Evolutionary conservation across 139 green algal genomes (phyloP).

Genomic region (Coccomyxa sp.): DNA sequence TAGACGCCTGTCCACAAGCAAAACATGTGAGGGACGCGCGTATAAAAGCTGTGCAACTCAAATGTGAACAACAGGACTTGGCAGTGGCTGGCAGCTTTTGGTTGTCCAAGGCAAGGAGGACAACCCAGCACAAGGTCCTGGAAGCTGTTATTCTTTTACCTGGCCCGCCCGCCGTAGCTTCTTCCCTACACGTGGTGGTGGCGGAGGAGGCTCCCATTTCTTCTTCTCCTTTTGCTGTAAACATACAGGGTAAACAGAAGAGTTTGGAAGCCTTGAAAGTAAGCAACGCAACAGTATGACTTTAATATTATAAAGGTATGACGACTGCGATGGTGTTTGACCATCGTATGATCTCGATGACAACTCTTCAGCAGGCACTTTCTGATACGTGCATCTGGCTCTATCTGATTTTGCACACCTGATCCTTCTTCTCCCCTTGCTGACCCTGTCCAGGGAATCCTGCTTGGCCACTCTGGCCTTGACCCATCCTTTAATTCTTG

Average conservation of each 20-base stretch:
- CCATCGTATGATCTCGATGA: background rate
- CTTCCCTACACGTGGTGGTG: constrained; percentile 87
- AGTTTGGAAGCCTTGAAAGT: background rate
- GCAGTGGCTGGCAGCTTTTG: no score
- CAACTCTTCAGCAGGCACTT: background rate
- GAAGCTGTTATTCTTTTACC: constrained; percentile 6
- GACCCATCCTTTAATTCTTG: constrained; percentile 8
- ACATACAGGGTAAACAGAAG: background rate
- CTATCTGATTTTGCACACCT: background rate
- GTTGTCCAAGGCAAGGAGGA: no score
- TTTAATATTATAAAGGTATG: background rate
- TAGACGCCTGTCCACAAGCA: constrained; percentile 13
- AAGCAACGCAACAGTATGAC: background rate
- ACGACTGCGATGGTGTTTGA: background rate
- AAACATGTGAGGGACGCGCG: background rate
- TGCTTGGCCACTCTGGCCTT: constrained; percentile 19
- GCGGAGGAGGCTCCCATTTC: constrained; percentile 93
- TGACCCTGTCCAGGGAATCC: constrained; percentile 10
- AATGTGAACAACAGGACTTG: no score
- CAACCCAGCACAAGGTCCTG: no score
- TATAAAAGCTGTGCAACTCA: no score
- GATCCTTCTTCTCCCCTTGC: constrained; percentile 22
- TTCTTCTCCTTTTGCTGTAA: constrained; percentile 82
- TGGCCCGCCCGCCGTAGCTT: constrained; percentile 82
- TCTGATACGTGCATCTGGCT: background rate